Base-by-base conservation (phyloP, 2,329 filamentous ascomycete species). In the Colletotrichum endophyticum region DNA sequence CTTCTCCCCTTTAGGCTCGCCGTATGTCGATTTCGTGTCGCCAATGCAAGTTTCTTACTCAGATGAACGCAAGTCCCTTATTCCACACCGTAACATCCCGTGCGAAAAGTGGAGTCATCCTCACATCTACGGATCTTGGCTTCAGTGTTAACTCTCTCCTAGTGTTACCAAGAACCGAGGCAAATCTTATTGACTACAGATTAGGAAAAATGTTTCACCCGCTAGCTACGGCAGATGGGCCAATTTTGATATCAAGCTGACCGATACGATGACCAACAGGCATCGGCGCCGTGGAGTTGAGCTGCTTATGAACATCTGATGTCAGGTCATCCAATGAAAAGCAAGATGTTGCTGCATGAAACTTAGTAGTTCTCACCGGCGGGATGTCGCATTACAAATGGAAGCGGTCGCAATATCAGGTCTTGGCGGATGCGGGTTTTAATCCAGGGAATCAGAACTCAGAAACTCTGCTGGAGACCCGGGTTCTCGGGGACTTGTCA, bases 361-460 rank as follows among this genome's bases (percentile, higher is more conserved):
- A 53, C 44, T 3, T 7, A 3, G 12, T 22, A 13, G 44, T 1
- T 53, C 3, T 22, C 1, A 53, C 44, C n/a, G 44, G n/a, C 44
- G 44, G 44, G n/a, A 53, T 25, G 44, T 53, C 44, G 44, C n/a
- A 53, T 53, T 53, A 22, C 44, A 53, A 53, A 53, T 53, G 44
- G 44, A 25, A 53, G 44, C 44, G 44, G 44, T 53, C 6, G n/a
- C 44, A 53, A 53, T 53, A 6, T 22, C n/a, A 53, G 44, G 44
- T 22, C 44, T 53, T 53, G 44, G 44, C 44, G 44, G 44, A 13
- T 53, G 44, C n/a, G 11, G 44, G n/a, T 53, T 49, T 22, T 7
- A 19, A 49, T 49, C 39, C 19, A n/a, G 39, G 39, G 19, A 49
- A 12, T 49, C 39, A 49, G 5, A 49, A 49, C 9, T 49, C 39